Evolutionary conservation across 164 flowering plant genomes (phyloP), one percentile per base, ranked within the genome.

Genomic region (Chloranthus sessilifolius): DNA sequence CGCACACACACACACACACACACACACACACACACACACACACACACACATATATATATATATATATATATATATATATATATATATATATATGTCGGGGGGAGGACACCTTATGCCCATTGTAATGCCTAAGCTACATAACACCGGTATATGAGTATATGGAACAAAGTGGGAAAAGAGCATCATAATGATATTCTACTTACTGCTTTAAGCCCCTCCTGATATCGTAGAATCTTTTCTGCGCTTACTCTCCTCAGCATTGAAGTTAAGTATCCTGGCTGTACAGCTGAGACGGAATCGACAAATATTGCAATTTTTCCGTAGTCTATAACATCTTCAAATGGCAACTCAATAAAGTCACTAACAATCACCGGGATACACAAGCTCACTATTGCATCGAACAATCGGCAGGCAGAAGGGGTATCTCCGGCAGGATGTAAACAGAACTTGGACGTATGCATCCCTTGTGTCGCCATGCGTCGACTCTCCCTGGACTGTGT

Each of bases 401-500:
- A 92, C n/a, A 92, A 83, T 43, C 97, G 70, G 55, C 99, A 92
- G 19, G 99, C 97, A 23, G 99, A 92, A 39, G 99, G 99, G 27
- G 99, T 92, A 70, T 92, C 99, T n/a, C 99, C 99, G 58, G 99
- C 99, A 56, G 97, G 99, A 73, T 92, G 91, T 43, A 92, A 71
- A 64, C 99, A 92, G 56, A 92, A 92, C 58, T 79, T 92, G 31
- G 99, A 92, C 1, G 95, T 72, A 55, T 92, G 97, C 97, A 92
- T 92, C 48, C 99, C 99, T 27, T 72, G 83, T 19, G 89, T 58
- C 43, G 99, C 99, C 58, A 77, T 72, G 15, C 99, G 77, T n/a
- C 97, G 78, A 61, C 83, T 86, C 74, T 81, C 99, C 68, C 99
- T 79, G 1, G 97, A 89, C 40, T 94, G 99, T 49, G 95, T 68